Percentiles rank a stretch among this genome's conserved stretches.
phyloP scores from a whole-genome alignment of 495 filamentous ascomycete genomes.

The Penicillium robsamsonii region DNA sequence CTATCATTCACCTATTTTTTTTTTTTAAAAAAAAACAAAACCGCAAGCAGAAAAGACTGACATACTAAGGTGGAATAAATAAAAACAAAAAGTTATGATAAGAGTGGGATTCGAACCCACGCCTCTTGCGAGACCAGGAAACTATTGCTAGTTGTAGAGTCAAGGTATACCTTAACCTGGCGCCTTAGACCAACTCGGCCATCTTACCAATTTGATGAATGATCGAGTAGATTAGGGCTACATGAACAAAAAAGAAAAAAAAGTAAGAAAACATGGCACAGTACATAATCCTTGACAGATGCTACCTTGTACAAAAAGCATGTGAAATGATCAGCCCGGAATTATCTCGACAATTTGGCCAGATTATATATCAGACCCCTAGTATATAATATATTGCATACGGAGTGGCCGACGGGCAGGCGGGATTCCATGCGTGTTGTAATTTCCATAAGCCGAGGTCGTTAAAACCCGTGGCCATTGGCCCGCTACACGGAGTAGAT shows the following conservation, averaged over 20 bases:
- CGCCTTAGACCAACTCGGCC: constrained; percentile 36
- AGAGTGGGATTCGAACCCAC: constrained; percentile 43
- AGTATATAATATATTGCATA: not conserved
- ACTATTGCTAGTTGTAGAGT: constrained; percentile 12
- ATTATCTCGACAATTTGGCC: not conserved
- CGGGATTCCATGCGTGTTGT: not conserved
- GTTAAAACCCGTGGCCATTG: not conserved
- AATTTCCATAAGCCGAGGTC: constrained; percentile 3
- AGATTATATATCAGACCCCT: not conserved
- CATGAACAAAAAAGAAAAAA: not conserved
- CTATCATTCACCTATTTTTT: too few relatives aligned
- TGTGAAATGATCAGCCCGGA: not conserved
- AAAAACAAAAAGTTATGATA: constrained; percentile 25
- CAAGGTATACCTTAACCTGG: constrained; percentile 36
- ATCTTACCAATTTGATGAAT: constrained; percentile 19
- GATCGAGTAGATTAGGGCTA: too few relatives aligned
- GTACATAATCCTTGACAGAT: too few relatives aligned
- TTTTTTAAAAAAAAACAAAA: too few relatives aligned
- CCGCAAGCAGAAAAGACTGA: too few relatives aligned
- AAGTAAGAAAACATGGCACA: too few relatives aligned
- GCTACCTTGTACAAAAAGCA: not conserved
- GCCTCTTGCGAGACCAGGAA: constrained; percentile 19
- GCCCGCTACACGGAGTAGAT: not conserved
- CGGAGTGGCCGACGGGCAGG: not conserved
- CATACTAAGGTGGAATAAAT: too few relatives aligned